Evolutionary conservation across 75 land plant genomes (phyloP).

Genomic region (Gnetum montanum): DNA sequence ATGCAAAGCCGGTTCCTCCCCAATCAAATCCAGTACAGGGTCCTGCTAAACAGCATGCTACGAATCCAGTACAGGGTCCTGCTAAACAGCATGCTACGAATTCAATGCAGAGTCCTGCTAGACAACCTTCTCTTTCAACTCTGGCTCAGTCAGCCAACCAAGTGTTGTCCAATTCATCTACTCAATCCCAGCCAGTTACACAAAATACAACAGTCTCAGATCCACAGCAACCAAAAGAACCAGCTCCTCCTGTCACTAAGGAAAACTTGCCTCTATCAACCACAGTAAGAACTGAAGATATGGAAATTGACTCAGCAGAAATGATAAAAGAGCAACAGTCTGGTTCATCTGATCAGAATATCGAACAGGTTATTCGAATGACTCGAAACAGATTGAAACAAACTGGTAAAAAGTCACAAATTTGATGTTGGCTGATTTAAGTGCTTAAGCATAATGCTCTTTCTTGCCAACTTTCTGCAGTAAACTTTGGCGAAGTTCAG

Average conservation of each 20-base stretch:
- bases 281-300: background rate
- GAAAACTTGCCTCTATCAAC: background rate
- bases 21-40: too few species aligned
- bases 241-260: background rate
- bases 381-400: constrained; percentile 4
- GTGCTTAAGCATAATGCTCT: too few species aligned
- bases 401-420: background rate
- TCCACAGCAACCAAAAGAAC: background rate
- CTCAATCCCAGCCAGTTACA: background rate
- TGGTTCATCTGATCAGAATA: background rate
- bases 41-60: too few species aligned
- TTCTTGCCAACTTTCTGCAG: too few species aligned
- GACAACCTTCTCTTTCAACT: too few species aligned
- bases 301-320: constrained; percentile 5
- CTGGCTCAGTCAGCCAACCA: too few species aligned
- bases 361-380: constrained; percentile 1
- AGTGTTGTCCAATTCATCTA: background rate
- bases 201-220: background rate
- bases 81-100: too few species aligned
- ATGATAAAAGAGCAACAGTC: background rate
- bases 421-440: constrained; percentile 1
- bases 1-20: too few species aligned
- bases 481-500: too few species aligned
- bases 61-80: too few species aligned
- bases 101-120: too few species aligned